Evolutionary conservation across 2,329 filamentous ascomycete species (phyloP).

Genomic region (Curvularia hawaiiensis): DNA sequence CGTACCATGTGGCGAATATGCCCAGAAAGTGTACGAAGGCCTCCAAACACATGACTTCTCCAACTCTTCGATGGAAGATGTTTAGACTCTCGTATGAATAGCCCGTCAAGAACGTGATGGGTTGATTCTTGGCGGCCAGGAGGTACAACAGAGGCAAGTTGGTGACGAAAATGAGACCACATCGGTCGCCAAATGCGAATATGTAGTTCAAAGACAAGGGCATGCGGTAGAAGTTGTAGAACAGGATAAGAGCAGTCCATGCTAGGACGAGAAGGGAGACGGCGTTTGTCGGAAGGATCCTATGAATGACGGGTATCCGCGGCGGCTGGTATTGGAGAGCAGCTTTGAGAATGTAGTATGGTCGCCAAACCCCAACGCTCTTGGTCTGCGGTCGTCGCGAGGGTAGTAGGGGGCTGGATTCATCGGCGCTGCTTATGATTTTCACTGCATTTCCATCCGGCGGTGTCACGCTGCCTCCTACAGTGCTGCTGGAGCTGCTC

Average conservation of each 20-base stretch:
- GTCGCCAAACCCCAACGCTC: slow-evolving; percentile 17
- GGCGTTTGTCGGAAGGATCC: slow-evolving; percentile 62
- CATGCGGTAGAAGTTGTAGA: slow-evolving; percentile 62
- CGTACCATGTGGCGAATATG: slow-evolving; percentile 63
- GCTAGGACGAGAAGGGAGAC: slow-evolving; percentile 58
- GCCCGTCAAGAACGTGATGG: slow-evolving; percentile 64
- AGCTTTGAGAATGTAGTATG: slow-evolving; percentile 34
- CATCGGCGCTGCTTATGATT: slow-evolving; percentile 28
- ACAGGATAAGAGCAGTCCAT: slow-evolving; percentile 61
- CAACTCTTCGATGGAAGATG: slow-evolving; percentile 67
- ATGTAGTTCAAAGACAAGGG: slow-evolving; percentile 56
- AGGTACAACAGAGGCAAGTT: slow-evolving; percentile 64
- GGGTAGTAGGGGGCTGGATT: slow-evolving; percentile 43
- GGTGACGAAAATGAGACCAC: slow-evolving; percentile 58
- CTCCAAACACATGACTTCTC: slow-evolving; percentile 65
- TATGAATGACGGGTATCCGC: slow-evolving; percentile 62
- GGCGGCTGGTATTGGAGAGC: slow-evolving; percentile 62
- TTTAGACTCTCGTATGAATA: slow-evolving; percentile 70
- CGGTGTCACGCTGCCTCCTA: slow-evolving; percentile 44
- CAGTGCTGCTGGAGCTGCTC: slow-evolving; percentile 49
- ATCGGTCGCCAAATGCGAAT: slow-evolving; percentile 64
- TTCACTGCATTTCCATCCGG: slow-evolving; percentile 26
- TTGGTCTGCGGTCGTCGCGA: slow-evolving; percentile 4
- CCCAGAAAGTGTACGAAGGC: slow-evolving; percentile 61
- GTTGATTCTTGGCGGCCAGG: slow-evolving; percentile 70